Evolutionary conservation across 2,329 filamentous ascomycete species (phyloP).

Genomic region (Fusarium hostae): DNA sequence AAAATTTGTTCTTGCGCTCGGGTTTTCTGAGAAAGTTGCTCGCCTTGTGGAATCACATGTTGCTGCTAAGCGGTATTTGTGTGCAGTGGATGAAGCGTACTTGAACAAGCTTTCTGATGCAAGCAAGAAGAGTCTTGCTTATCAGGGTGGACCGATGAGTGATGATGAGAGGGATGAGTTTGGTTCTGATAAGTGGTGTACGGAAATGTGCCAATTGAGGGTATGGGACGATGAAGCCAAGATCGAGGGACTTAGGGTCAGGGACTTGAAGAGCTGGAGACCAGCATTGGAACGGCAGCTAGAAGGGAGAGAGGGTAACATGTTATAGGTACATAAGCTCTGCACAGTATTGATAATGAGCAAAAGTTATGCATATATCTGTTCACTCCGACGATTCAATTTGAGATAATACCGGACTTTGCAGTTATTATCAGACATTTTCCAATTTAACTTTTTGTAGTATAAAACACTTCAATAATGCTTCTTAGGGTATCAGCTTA

Average conservation of each 20-base stretch:
- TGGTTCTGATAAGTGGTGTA: not conserved
- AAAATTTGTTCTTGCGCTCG: not conserved
- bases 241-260: not conserved
- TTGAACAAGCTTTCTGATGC: not conserved
- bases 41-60: not conserved
- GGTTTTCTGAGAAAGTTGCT: not conserved
- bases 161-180: not conserved
- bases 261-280: not conserved
- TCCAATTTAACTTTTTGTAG: too few relatives aligned
- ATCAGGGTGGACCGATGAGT: not conserved
- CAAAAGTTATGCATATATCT: too few relatives aligned
- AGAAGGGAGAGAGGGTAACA: rapidly evolving
- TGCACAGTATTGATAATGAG: too few relatives aligned
- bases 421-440: too few relatives aligned
- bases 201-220: not conserved
- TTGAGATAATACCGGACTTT: too few relatives aligned
- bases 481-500: too few relatives aligned
- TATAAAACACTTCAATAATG: too few relatives aligned
- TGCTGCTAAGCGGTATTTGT: not conserved
- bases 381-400: too few relatives aligned
- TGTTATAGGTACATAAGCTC: rapidly evolving
- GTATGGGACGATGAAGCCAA: not conserved
- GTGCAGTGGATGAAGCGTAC: not conserved
- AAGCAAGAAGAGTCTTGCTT: not conserved
- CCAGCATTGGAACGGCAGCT: not conserved